Evolutionary conservation across 768 basidiomycete species (phyloP).

Genomic region (Agrocybe praecox): DNA sequence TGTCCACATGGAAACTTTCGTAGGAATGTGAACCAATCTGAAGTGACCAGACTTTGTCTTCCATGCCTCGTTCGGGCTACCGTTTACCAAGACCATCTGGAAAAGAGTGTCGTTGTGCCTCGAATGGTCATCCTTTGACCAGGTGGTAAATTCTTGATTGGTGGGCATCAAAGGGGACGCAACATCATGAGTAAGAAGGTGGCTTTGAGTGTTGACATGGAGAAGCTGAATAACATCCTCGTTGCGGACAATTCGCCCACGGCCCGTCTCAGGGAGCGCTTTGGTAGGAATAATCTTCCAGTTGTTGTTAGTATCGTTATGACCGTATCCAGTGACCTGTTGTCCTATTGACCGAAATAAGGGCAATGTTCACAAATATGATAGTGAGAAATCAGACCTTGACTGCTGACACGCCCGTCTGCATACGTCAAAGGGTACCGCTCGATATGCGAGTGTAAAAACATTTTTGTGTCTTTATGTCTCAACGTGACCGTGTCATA

Average conservation of each 20-base stretch:
- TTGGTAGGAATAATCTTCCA: conserved; percentile 97
- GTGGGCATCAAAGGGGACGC: conserved; percentile 97
- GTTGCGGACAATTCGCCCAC: conserved; percentile 90
- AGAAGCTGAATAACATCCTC: conserved; percentile 87
- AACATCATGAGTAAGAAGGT: conserved; percentile 94
- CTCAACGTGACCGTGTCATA: conserved; percentile 85
- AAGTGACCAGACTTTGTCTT: conserved; percentile 95
- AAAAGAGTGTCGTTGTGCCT: conserved; percentile 92
- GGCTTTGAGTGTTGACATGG: conserved; percentile 81
- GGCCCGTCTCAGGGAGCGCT: conserved; percentile 90
- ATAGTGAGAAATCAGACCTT: conserved; percentile 51
- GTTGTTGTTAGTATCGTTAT: conserved; percentile 92
- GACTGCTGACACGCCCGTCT: conserved; percentile 92
- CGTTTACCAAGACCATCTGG: conserved; percentile 72
- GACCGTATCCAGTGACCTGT: conserved; percentile 94
- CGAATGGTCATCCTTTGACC: conserved; percentile 74
- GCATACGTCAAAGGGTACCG: conserved; percentile 92
- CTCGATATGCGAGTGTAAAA: conserved; percentile 91
- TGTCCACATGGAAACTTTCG: conserved; percentile 94
- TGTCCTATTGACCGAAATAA: conserved; percentile 57
- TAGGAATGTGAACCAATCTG: conserved; percentile 85
- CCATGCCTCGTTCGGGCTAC: conserved; percentile 79
- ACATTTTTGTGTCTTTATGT: conserved; percentile 93
- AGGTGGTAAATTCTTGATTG: conserved; percentile 98
- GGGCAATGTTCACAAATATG: conserved; percentile 1